These are phyloP conservation scores for Physcomitrellopsis africana DNA, from an alignment of 225 moss, liverwort and hornwort species.

Conservation along the genomic window DNA sequence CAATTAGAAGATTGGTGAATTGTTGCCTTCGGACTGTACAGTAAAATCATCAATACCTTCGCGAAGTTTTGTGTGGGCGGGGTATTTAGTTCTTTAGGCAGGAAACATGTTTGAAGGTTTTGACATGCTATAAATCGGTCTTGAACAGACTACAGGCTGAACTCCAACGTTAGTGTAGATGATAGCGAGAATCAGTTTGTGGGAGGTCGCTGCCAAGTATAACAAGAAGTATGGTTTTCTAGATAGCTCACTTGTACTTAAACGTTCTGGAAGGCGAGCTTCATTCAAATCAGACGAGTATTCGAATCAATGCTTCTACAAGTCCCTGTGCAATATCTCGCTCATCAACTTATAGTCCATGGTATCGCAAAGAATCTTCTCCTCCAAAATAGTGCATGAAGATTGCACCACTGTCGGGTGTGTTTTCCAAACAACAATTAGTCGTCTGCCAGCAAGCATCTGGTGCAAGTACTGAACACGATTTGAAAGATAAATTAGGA, in stretches of 20 bases:
- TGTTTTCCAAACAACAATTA: too few species aligned
- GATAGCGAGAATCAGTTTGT: constrained; percentile 6
- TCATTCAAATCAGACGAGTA: neutral
- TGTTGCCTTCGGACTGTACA: constrained; percentile 33
- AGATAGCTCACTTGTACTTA: constrained; percentile 34
- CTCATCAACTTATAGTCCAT: neutral
- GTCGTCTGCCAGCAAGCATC: too few species aligned
- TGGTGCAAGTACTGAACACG: neutral
- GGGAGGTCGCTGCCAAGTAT: constrained; percentile 30
- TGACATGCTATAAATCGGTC: constrained; percentile 20
- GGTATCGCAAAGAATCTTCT: neutral
- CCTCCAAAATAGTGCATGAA: neutral
- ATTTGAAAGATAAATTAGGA: neutral
- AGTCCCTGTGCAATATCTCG: neutral
- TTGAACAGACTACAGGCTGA: constrained; percentile 21
- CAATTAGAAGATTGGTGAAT: constrained; percentile 30
- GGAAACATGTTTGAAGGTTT: constrained; percentile 24
- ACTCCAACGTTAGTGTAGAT: constrained; percentile 3
- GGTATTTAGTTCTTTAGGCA: constrained; percentile 23
- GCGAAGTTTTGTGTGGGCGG: constrained; percentile 33
- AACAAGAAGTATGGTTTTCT: constrained; percentile 25
- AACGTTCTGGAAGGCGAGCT: constrained; percentile 5
- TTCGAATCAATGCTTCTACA: too few species aligned
- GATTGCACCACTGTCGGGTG: too few species aligned
- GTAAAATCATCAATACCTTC: constrained; percentile 12